Evolutionary conservation across 805 yeast genomes (phyloP).

Genomic region (Metschnikowia amazonensis): DNA sequence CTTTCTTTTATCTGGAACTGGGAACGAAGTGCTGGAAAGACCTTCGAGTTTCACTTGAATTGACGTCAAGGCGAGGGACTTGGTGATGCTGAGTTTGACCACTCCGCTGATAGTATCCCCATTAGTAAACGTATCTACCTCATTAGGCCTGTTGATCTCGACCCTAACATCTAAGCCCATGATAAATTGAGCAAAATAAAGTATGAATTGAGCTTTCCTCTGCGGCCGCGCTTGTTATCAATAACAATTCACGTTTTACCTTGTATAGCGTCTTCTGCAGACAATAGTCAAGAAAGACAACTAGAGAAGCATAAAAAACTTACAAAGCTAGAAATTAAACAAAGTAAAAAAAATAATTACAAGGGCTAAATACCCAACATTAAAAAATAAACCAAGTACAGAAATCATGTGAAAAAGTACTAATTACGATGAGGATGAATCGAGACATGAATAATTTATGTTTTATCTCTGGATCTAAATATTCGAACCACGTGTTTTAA

Average conservation of each 20-base stretch:
- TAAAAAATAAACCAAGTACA: no score
- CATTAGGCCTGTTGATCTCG: conserved; percentile 25
- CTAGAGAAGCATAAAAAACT: no score
- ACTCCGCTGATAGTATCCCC: conserved; percentile 42
- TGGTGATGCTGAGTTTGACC: conserved; percentile 36
- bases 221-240: neutral
- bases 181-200: neutral
- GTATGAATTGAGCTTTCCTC: neutral
- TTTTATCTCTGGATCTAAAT: neutral
- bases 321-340: no score
- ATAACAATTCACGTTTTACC: neutral
- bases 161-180: conserved; percentile 27
- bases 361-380: no score
- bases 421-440: no score
- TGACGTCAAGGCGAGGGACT: conserved; percentile 41
- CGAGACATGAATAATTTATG: no score
- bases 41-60: conserved; percentile 55
- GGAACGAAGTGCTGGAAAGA: conserved; percentile 35
- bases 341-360: no score
- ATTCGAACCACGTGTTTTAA: neutral
- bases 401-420: no score
- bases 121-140: conserved; percentile 44
- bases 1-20: conserved; percentile 21
- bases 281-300: neutral
- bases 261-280: neutral